Evolutionary conservation across 148 eudicot species (phyloP).

Genomic region (Heliosperma pusillum): DNA sequence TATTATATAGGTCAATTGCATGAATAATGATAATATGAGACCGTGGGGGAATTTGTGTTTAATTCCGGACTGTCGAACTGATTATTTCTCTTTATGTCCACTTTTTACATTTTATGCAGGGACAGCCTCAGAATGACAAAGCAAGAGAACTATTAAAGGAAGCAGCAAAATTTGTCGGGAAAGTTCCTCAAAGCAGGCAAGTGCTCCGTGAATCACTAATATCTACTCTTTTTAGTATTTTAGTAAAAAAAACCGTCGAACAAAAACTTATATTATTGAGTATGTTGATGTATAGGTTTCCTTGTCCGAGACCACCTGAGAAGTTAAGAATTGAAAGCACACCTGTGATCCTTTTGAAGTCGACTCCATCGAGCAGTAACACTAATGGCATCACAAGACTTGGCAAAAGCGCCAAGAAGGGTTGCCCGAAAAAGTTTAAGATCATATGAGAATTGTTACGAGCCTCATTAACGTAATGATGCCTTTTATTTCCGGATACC

Average conservation of each 20-base stretch:
- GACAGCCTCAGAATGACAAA: constrained; percentile 26
- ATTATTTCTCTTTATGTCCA: neutral
- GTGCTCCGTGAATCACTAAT: constrained; percentile 6
- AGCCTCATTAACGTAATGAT: neutral
- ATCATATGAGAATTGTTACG: constrained; percentile 11
- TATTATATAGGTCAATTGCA: neutral
- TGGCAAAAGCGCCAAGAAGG: constrained; percentile 27
- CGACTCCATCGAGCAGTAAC: constrained; percentile 31
- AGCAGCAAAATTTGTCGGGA: constrained; percentile 19
- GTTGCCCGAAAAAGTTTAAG: constrained; percentile 28
- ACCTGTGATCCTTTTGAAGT: constrained; percentile 43
- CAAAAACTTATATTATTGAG: neutral
- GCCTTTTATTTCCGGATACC: neutral
- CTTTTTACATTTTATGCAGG: constrained; percentile 30
- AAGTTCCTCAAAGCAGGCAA: constrained; percentile 42
- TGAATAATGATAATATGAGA: neutral
- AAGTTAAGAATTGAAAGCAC: constrained; percentile 34
- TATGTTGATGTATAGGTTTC: constrained; percentile 32
- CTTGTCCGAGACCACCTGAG: constrained; percentile 38
- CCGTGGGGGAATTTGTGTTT: neutral
- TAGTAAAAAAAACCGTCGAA: neutral
- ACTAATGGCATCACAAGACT: constrained; percentile 19
- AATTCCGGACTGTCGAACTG: neutral
- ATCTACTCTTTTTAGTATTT: neutral
- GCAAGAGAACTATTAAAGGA: constrained; percentile 21